Evolutionary conservation across 2,329 filamentous ascomycete species (phyloP).

Genomic region (Paecilomyces fulvus): DNA sequence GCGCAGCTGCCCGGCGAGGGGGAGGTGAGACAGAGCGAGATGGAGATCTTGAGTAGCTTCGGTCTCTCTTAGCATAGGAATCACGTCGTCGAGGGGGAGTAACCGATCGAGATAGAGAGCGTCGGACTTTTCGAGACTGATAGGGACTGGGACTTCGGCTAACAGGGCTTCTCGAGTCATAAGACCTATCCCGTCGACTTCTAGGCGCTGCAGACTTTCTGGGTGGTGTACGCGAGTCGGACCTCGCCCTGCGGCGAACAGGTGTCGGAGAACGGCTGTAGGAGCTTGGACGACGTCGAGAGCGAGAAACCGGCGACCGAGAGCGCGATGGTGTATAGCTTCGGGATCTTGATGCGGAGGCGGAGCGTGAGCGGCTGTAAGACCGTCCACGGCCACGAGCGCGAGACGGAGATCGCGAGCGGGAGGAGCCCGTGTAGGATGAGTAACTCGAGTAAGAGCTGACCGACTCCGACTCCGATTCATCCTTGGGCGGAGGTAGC

Average conservation of each 20-base stretch:
- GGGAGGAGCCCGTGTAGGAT: constrained; percentile 49
- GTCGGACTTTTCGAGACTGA: constrained; percentile 9
- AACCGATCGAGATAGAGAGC: constrained; percentile 25
- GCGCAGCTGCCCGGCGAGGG: constrained; percentile 12
- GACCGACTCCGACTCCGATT: constrained; percentile 59
- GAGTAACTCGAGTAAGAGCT: constrained; percentile 67
- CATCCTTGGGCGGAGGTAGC: constrained; percentile 46
- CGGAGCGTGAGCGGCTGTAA: constrained; percentile 24
- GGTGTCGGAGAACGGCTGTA: constrained; percentile 27
- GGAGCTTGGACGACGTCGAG: constrained; percentile 21
- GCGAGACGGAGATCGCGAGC: constrained; percentile 23
- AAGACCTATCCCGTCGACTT: constrained; percentile 17
- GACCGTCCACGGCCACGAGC: constrained; percentile 15
- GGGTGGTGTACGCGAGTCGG: constrained; percentile 22
- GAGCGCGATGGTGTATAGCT: constrained; percentile 30
- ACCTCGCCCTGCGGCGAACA: constrained; percentile 9
- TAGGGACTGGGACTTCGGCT: constrained; percentile 16
- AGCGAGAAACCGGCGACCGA: constrained; percentile 23
- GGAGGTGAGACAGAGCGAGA: constrained; percentile 23
- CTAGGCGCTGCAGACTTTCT: constrained; percentile 5
- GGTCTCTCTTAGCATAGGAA: constrained; percentile 12
- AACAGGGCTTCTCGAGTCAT: constrained; percentile 16
- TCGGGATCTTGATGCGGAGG: constrained; percentile 16
- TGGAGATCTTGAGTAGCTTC: constrained; percentile 24
- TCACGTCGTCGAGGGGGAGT: constrained; percentile 20